Conservation (phyloP, 257 asterid species). For the Plantago ovata region DNA sequence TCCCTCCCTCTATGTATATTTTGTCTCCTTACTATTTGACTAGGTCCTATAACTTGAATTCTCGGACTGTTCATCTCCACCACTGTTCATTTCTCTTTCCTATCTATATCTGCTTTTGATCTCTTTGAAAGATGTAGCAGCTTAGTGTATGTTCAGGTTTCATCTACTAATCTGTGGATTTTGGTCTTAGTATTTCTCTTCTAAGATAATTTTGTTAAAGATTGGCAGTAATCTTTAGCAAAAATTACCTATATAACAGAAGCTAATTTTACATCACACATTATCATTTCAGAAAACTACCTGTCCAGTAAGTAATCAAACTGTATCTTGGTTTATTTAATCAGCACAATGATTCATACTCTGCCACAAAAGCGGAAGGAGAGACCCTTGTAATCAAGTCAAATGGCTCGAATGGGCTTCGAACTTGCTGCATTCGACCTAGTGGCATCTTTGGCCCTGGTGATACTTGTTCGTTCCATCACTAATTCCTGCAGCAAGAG, state of each 20-base stretch:
- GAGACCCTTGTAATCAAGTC: constrained; percentile 76
- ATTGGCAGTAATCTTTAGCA: background rate
- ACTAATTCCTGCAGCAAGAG: constrained; percentile 83
- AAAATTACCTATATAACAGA: too few species aligned
- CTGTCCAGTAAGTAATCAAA: background rate
- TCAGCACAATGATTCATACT: constrained; percentile 94
- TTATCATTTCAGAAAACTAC: background rate
- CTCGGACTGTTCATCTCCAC: background rate
- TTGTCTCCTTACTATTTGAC: background rate
- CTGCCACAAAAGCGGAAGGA: constrained; percentile 98
- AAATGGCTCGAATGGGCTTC: constrained; percentile 78
- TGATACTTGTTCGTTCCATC: constrained; percentile 95
- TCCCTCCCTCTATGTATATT: background rate
- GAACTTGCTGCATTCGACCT: constrained; percentile 88
- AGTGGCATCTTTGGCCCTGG: constrained; percentile 99
- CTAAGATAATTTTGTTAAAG: background rate
- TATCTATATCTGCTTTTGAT: background rate
- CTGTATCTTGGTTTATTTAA: constrained; percentile 18
- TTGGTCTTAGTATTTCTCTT: background rate
- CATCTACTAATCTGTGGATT: background rate
- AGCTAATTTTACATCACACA: background rate
- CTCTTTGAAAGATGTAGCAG: constrained; percentile 6
- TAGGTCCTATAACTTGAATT: background rate
- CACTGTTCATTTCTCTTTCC: background rate
- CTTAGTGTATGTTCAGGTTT: constrained; percentile 1